Percentiles rank a stretch among this genome's conserved stretches.
phyloP scores from a whole-genome alignment of 148 eudicot genomes.

The Fallopia convolvulus region DNA sequence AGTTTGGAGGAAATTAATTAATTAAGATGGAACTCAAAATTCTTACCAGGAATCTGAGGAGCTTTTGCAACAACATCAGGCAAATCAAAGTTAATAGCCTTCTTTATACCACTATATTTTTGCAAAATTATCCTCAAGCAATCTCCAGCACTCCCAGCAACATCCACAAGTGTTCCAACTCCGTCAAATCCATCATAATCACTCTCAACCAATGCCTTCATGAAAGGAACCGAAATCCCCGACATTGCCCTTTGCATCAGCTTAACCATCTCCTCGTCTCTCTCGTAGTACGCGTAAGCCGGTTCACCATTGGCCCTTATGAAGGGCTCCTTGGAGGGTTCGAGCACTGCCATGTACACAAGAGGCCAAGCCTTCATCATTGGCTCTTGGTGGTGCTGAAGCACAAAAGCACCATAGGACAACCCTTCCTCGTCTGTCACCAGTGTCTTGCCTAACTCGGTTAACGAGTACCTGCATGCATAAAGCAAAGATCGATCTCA shows the following conservation, averaged over 20 bases:
- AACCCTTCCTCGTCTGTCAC: conserved; percentile 32
- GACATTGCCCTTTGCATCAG: conserved; percentile 52
- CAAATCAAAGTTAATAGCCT: conserved; percentile 48
- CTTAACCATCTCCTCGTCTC: conserved; percentile 38
- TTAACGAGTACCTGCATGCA: conserved; percentile 28
- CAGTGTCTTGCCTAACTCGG: conserved; percentile 38
- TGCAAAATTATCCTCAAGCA: conserved; percentile 45
- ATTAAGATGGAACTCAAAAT: not conserved
- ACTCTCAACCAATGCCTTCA: conserved; percentile 38
- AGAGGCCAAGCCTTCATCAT: conserved; percentile 40
- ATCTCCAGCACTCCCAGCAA: conserved; percentile 59
- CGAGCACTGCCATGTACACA: conserved; percentile 37
- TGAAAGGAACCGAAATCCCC: conserved; percentile 46
- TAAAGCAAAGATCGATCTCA: not conserved
- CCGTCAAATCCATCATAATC: conserved; percentile 49
- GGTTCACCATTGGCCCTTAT: conserved; percentile 48
- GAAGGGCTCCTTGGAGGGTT: conserved; percentile 33
- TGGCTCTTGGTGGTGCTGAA: conserved; percentile 51
- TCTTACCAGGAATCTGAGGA: conserved; percentile 36
- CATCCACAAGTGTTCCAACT: conserved; percentile 45
- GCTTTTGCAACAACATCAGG: conserved; percentile 57
- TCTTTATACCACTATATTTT: conserved; percentile 25
- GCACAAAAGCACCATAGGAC: conserved; percentile 40
- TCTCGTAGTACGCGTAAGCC: conserved; percentile 40
- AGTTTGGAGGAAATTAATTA: no score